phyloP scores from a whole-genome alignment of 331 rosid genomes.

The Cydonia oblonga region DNA sequence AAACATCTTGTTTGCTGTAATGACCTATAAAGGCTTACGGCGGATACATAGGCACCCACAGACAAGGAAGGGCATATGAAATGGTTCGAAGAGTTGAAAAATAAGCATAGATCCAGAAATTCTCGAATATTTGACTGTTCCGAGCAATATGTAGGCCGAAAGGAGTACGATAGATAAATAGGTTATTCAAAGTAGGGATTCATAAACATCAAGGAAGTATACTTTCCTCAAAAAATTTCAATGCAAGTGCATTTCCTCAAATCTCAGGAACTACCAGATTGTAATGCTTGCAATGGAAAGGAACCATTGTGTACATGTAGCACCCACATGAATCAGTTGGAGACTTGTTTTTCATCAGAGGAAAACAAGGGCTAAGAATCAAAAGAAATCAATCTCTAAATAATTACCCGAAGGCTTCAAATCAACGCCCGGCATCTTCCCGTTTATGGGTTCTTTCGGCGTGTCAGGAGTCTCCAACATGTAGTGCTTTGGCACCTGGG shows the following conservation, averaged over 20 bases:
- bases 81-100: too few species aligned
- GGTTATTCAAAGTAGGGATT: background rate
- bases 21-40: background rate
- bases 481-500: conserved; percentile 61
- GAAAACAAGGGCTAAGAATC: conserved; percentile 14
- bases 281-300: conserved; percentile 41
- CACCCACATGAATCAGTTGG: conserved; percentile 27
- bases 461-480: conserved; percentile 19
- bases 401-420: conserved; percentile 85
- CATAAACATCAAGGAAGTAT: background rate
- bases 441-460: conserved; percentile 27
- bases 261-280: conserved; percentile 16
- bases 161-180: background rate
- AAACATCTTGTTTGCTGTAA: background rate
- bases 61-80: too few species aligned
- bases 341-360: conserved; percentile 16
- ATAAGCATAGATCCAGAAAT: too few species aligned
- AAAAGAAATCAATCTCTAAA: conserved; percentile 94
- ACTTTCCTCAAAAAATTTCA: background rate
- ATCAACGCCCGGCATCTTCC: conserved; percentile 50
- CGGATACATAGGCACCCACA: too few species aligned
- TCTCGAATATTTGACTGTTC: background rate
- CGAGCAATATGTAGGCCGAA: background rate
- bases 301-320: conserved; percentile 19
- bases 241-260: conserved; percentile 21